Conservation (phyloP, 495 filamentous ascomycete genomes). For the Pseudevernia furfuracea region DNA sequence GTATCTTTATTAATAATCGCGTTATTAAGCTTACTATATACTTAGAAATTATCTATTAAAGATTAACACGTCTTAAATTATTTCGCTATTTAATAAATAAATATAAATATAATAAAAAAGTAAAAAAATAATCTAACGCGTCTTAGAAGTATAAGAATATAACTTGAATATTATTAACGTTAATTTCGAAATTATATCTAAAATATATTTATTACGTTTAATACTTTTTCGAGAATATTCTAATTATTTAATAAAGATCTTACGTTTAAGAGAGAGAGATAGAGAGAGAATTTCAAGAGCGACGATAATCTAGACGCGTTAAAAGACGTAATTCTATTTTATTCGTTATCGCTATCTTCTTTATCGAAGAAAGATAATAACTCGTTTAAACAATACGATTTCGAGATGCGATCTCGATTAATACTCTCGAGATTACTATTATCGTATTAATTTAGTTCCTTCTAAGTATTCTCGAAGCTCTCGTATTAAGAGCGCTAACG, state of each 20-base stretch:
- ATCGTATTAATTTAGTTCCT: neutral
- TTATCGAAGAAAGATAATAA: too few relatives aligned
- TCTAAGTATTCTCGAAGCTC: neutral
- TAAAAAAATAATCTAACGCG: too few relatives aligned
- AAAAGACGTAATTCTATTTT: too few relatives aligned
- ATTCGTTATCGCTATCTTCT: too few relatives aligned
- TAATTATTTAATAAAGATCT: neutral
- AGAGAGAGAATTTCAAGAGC: neutral
- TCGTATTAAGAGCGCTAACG: neutral
- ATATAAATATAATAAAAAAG: too few relatives aligned
- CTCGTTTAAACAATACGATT: too few relatives aligned
- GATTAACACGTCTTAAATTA: neutral
- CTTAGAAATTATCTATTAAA: neutral
- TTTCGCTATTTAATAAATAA: neutral
- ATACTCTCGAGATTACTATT: slow-evolving; percentile 1
- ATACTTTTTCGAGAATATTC: too few relatives aligned
- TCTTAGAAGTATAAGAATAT: too few relatives aligned
- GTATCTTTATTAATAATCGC: neutral
- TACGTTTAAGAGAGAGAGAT: neutral
- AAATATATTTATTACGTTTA: too few relatives aligned
- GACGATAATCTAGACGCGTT: neutral
- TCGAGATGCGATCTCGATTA: neutral
- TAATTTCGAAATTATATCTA: too few relatives aligned
- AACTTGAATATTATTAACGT: too few relatives aligned
- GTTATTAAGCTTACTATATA: neutral